A percentile compares a stretch with the other conserved stretches of the same genome.
These are phyloP conservation scores for Boletus semigastroideus DNA, from an alignment of 1,284 basidiomycete species.

Conservation along the genomic window DNA sequence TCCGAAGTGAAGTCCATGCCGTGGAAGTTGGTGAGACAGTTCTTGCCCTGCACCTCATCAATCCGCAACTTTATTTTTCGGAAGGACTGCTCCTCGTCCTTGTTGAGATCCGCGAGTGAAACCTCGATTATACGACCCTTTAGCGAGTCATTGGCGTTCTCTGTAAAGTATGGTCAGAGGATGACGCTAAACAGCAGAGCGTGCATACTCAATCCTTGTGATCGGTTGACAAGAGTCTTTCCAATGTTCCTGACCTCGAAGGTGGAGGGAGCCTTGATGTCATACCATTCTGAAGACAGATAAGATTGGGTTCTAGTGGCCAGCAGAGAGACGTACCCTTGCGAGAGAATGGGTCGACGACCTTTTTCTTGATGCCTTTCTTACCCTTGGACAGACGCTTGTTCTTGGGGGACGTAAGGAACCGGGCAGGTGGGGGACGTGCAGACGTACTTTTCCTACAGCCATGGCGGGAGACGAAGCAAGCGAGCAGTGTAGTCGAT, in stretches of 20 bases:
- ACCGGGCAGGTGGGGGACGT: neutral
- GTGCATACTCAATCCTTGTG: constrained; percentile 92
- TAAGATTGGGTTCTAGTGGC: constrained; percentile 2
- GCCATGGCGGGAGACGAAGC: constrained; percentile 67
- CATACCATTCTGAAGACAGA: constrained; percentile 88
- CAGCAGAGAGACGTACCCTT: constrained; percentile 65
- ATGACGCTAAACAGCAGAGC: constrained; percentile 4
- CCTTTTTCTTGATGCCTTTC: constrained; percentile 99
- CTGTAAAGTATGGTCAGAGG: constrained; percentile 42
- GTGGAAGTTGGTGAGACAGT: constrained; percentile 99
- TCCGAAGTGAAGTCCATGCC: constrained; percentile 99
- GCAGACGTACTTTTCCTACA: constrained; percentile 79
- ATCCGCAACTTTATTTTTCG: constrained; percentile 99
- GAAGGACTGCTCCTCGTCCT: constrained; percentile 99
- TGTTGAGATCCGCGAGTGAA: constrained; percentile 97
- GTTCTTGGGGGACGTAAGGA: constrained; percentile 52
- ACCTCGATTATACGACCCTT: constrained; percentile 97
- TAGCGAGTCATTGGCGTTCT: constrained; percentile 98
- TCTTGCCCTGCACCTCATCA: constrained; percentile 98
- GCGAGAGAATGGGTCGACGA: constrained; percentile 99
- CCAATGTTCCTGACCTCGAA: constrained; percentile 97
- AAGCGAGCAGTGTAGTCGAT: constrained; percentile 50
- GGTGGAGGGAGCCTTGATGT: constrained; percentile 98
- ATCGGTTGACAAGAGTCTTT: constrained; percentile 99
- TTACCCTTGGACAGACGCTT: constrained; percentile 99